Percentiles rank a stretch among this genome's conserved stretches.
Conservation (phyloP, 495 filamentous ascomycete species). For the Daldinia bambusicola region DNA sequence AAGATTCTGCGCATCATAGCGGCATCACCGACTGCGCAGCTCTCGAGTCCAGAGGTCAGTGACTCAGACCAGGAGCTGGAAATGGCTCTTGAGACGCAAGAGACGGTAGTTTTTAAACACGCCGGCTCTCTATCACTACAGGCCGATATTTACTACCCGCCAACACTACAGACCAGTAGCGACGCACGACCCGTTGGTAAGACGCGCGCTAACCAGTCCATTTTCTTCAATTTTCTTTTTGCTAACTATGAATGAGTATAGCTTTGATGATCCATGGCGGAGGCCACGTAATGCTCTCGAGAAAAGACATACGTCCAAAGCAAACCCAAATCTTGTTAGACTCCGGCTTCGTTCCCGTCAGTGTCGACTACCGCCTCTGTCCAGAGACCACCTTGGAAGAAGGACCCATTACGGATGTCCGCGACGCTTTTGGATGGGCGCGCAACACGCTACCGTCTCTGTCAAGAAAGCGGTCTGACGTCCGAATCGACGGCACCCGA, state of each 20-base stretch:
- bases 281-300: slow-evolving; percentile 59
- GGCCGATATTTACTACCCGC: slow-evolving; percentile 61
- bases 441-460: slow-evolving; percentile 55
- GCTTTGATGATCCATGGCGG: slow-evolving; percentile 70
- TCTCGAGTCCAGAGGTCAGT: background rate
- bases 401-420: slow-evolving; percentile 62
- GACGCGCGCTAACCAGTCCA: background rate
- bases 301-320: slow-evolving; percentile 56
- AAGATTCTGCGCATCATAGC: slow-evolving; percentile 47
- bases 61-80: background rate
- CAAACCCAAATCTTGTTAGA: slow-evolving; percentile 56
- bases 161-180: slow-evolving; percentile 13
- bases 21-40: slow-evolving; percentile 17
- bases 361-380: slow-evolving; percentile 66
- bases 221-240: background rate
- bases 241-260: slow-evolving; percentile 31
- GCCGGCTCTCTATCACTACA: slow-evolving; percentile 44
- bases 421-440: slow-evolving; percentile 60
- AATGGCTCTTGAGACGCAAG: slow-evolving; percentile 15
- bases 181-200: slow-evolving; percentile 26
- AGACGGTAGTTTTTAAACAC: slow-evolving; percentile 53
- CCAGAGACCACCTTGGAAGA: slow-evolving; percentile 61
- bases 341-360: slow-evolving; percentile 62
- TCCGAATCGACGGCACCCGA: slow-evolving; percentile 50
- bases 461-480: slow-evolving; percentile 28